Conservation (phyloP, 2,329 filamentous ascomycete genomes). For the Phymatotrichopsis omnivora region DNA sequence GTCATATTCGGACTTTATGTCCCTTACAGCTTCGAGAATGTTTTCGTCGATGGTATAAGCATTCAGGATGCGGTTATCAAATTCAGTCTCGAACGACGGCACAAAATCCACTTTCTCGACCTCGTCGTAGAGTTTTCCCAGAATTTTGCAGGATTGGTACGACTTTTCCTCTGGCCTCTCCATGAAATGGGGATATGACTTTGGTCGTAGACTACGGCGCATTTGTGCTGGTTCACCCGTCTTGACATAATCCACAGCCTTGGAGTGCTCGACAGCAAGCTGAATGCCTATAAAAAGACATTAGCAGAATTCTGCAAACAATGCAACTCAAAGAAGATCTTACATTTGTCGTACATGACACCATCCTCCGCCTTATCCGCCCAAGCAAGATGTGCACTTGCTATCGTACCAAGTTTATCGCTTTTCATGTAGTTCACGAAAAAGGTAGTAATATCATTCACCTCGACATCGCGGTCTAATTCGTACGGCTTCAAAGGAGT, state of each 20-base stretch:
- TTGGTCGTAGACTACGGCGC: slow-evolving; percentile 35
- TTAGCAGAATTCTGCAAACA: slow-evolving; percentile 4
- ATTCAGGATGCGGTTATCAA: slow-evolving; percentile 64
- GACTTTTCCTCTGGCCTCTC: slow-evolving; percentile 49
- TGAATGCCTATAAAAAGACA: slow-evolving; percentile 46
- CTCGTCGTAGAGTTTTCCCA: slow-evolving; percentile 70
- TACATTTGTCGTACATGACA: slow-evolving; percentile 58
- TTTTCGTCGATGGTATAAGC: slow-evolving; percentile 48
- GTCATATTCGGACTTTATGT: slow-evolving; percentile 71
- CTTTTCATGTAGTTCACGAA: slow-evolving; percentile 92
- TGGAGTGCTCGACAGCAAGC: slow-evolving; percentile 72
- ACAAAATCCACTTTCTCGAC: slow-evolving; percentile 53
- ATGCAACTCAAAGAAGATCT: slow-evolving; percentile 31
- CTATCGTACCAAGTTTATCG: slow-evolving; percentile 69
- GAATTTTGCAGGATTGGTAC: slow-evolving; percentile 38
- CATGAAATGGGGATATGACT: slow-evolving; percentile 39
- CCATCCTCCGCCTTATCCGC: slow-evolving; percentile 56
- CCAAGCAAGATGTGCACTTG: slow-evolving; percentile 67
- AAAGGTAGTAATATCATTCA: slow-evolving; percentile 67
- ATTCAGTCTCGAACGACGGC: slow-evolving; percentile 60
- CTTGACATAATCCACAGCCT: slow-evolving; percentile 90
- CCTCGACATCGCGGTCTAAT: slow-evolving; percentile 53
- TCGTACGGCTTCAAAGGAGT: slow-evolving; percentile 44
- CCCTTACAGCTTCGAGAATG: slow-evolving; percentile 48
- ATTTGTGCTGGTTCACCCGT: slow-evolving; percentile 69